A percentile compares a stretch with the other conserved stretches of the same genome.
These are phyloP conservation scores for Arachis hypogaea DNA, from an alignment of 306 rosid genomes.

Conservation along the genomic window DNA sequence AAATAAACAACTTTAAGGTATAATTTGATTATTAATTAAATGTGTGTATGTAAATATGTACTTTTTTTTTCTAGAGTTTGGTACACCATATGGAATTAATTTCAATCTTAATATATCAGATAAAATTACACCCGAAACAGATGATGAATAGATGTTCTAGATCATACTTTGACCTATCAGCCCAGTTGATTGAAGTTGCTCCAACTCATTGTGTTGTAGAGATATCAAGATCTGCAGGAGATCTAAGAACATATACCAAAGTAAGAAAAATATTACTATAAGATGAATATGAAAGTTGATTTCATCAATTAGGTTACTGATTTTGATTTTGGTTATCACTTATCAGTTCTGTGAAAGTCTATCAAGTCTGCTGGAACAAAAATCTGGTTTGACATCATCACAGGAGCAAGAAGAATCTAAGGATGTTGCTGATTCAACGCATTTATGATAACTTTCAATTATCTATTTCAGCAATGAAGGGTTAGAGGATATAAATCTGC, in stretches of 20 bases:
- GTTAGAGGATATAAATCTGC: constrained; percentile 49
- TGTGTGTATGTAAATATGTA: background rate
- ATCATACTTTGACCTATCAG: constrained; percentile 66
- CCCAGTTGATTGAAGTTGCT: constrained; percentile 83
- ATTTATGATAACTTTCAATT: constrained; percentile 32
- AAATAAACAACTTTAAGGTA: constrained; percentile 61
- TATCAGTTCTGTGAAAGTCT: constrained; percentile 76
- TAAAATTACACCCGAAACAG: constrained; percentile 61
- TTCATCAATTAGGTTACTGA: constrained; percentile 25
- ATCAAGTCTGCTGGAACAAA: constrained; percentile 56
- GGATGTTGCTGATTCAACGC: constrained; percentile 23
- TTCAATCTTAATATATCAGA: constrained; percentile 46
- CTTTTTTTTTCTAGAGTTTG: constrained; percentile 3
- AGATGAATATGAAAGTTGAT: constrained; percentile 5
- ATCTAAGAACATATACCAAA: constrained; percentile 54
- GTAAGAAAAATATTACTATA: constrained; percentile 43
- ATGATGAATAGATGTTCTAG: constrained; percentile 62
- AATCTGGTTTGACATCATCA: constrained; percentile 44
- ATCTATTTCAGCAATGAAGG: constrained; percentile 52
- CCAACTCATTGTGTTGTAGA: constrained; percentile 77
- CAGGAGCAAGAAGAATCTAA: constrained; percentile 45
- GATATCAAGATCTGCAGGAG: constrained; percentile 75
- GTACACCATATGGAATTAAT: constrained; percentile 4
- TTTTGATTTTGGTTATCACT: constrained; percentile 53
- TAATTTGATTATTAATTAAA: background rate